phyloP scores from a whole-genome alignment of 1,284 basidiomycete genomes.

The Trichosporon coremiiforme region DNA sequence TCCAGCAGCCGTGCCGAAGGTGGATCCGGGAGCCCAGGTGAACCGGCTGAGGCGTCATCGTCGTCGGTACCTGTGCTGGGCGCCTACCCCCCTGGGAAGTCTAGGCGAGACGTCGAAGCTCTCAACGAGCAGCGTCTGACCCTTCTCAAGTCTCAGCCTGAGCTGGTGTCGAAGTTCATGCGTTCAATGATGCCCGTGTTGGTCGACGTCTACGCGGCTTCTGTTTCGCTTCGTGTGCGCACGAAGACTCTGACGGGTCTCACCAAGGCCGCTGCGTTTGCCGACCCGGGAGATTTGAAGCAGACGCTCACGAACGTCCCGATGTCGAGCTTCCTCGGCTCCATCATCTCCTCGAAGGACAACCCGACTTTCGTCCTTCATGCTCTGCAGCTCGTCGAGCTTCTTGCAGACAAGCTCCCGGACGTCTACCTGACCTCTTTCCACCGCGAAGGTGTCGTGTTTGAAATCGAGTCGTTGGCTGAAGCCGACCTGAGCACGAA shows the following conservation, averaged over 20 bases:
- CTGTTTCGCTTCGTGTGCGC: constrained; percentile 79
- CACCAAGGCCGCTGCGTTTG: constrained; percentile 84
- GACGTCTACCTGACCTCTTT: constrained; percentile 81
- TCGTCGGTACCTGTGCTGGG: constrained; percentile 20
- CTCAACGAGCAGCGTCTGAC: constrained; percentile 54
- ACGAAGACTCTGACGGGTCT: constrained; percentile 83
- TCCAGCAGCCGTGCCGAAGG: constrained; percentile 25
- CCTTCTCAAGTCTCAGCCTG: constrained; percentile 71
- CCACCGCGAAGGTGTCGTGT: constrained; percentile 88
- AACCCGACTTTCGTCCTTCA: constrained; percentile 80
- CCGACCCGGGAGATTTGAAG: constrained; percentile 74
- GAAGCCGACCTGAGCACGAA: constrained; percentile 62
- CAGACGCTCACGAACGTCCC: constrained; percentile 76
- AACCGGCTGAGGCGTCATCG: constrained; percentile 16
- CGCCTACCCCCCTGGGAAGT: constrained; percentile 30
- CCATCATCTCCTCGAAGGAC: constrained; percentile 86
- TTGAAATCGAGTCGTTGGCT: constrained; percentile 79
- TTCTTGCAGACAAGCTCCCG: constrained; percentile 78
- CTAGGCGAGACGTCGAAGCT: constrained; percentile 51
- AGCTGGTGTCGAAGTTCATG: constrained; percentile 79
- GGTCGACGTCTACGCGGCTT: constrained; percentile 92
- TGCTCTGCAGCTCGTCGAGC: constrained; percentile 85
- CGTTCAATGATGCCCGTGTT: constrained; percentile 84
- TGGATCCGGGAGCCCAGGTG: constrained; percentile 34
- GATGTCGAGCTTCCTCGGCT: constrained; percentile 86